These are phyloP conservation scores for Suillus sp. DNA, from an alignment of 768 basidiomycete species.

Conservation along the genomic window DNA sequence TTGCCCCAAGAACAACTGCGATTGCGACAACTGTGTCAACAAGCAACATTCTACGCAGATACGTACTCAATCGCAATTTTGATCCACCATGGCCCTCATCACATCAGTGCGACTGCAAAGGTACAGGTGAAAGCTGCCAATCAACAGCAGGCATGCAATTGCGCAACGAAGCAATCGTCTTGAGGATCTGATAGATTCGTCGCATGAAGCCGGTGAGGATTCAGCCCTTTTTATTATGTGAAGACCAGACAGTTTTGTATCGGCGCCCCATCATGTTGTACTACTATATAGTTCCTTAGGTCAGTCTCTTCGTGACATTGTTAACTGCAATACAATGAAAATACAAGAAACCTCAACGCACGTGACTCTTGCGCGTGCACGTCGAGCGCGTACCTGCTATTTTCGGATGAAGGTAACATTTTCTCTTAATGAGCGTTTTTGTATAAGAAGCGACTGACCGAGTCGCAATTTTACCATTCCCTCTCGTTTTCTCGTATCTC, in stretches of 20 bases:
- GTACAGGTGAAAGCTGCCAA: constrained; percentile 20
- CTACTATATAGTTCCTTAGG: background rate
- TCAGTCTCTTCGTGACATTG: background rate
- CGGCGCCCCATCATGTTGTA: background rate
- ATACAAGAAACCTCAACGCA: constrained; percentile 16
- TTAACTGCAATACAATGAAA: background rate
- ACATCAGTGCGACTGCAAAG: constrained; percentile 26
- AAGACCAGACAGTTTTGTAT: background rate
- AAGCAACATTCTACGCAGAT: constrained; percentile 29
- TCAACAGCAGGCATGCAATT: constrained; percentile 19
- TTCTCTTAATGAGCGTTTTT: constrained; percentile 8
- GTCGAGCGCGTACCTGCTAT: constrained; percentile 9
- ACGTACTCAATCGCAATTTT: background rate
- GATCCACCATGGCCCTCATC: background rate
- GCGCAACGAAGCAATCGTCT: constrained; percentile 20
- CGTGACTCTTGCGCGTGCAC: constrained; percentile 9
- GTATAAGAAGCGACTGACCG: constrained; percentile 10
- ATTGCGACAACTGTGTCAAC: constrained; percentile 34
- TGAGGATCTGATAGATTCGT: background rate
- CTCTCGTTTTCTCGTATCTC: constrained; percentile 1
- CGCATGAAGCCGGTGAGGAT: background rate
- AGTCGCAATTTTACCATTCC: background rate
- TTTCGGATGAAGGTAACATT: constrained; percentile 20
- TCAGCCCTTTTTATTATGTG: background rate
- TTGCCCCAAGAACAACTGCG: constrained; percentile 34